Conservation (phyloP, 305 asterid genomes). For the Striga hermonthica region DNA sequence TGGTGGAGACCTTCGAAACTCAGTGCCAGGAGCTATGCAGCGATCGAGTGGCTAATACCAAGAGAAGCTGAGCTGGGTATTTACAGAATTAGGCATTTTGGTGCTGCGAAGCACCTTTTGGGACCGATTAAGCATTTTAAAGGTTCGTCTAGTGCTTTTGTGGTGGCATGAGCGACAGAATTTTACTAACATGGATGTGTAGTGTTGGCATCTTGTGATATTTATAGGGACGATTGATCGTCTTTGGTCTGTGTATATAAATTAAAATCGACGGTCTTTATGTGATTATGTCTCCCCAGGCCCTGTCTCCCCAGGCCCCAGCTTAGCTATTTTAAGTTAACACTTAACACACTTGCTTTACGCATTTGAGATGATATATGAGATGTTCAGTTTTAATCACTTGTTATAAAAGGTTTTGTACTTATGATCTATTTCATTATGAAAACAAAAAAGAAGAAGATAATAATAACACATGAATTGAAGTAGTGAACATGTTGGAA, state of each 20-base stretch:
- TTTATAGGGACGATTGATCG: not conserved
- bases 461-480: too few species aligned
- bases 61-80: conserved; percentile 69
- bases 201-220: not conserved
- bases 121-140: conserved; percentile 81
- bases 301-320: too few species aligned
- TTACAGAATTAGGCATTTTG: conserved; percentile 81
- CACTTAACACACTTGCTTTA: too few species aligned
- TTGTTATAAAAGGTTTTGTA: too few species aligned
- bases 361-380: too few species aligned
- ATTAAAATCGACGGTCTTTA: too few species aligned
- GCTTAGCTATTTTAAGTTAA: too few species aligned
- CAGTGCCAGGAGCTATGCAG: conserved; percentile 70
- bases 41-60: conserved; percentile 83
- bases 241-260: not conserved
- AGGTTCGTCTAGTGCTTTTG: conserved; percentile 90
- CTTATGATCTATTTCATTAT: too few species aligned
- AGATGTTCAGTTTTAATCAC: too few species aligned
- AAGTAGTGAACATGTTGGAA: too few species aligned
- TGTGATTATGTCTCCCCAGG: too few species aligned
- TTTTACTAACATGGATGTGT: not conserved
- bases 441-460: too few species aligned
- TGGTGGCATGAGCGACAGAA: conserved; percentile 51
- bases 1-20: conserved; percentile 89
- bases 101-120: conserved; percentile 72